Conservation (phyloP, 441 rosid genomes). For the Heliophila coronopifolia region DNA sequence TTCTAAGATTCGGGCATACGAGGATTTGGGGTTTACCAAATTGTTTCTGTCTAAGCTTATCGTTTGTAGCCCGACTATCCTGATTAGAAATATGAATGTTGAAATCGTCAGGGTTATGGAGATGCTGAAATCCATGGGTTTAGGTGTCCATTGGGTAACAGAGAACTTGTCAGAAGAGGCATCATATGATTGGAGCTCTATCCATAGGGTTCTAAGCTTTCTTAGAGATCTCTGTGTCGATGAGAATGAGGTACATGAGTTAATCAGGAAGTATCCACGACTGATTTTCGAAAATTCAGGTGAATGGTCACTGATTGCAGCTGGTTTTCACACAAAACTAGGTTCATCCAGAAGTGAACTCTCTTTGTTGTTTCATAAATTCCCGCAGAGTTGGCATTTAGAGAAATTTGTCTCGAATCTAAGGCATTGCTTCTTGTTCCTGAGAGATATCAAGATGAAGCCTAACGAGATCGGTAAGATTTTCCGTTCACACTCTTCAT, state of each 20-base stretch:
- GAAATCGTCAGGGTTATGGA: slow-evolving; percentile 42
- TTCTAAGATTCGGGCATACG: slow-evolving; percentile 52
- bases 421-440: slow-evolving; percentile 43
- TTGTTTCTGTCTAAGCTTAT: slow-evolving; percentile 40
- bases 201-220: slow-evolving; percentile 41
- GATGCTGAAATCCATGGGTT: slow-evolving; percentile 40
- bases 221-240: slow-evolving; percentile 33
- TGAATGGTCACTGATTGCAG: slow-evolving; percentile 32
- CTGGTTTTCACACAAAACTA: slow-evolving; percentile 50
- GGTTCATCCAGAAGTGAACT: slow-evolving; percentile 42
- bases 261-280: slow-evolving; percentile 45
- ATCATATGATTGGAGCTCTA: slow-evolving; percentile 46
- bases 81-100: slow-evolving; percentile 42
- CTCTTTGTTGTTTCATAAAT: slow-evolving; percentile 38
- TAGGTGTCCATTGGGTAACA: slow-evolving; percentile 41
- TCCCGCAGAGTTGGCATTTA: slow-evolving; percentile 32
- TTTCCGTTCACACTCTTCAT: slow-evolving; percentile 33
- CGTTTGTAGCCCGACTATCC: slow-evolving; percentile 44
- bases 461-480: slow-evolving; percentile 41
- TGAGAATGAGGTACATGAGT: slow-evolving; percentile 31
- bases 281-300: slow-evolving; percentile 59
- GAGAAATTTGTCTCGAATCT: slow-evolving; percentile 47
- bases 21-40: slow-evolving; percentile 47
- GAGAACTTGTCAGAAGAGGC: slow-evolving; percentile 36
- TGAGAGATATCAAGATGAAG: slow-evolving; percentile 62